Conservation (phyloP, 2,329 filamentous ascomycete species). For the Xylariaceae sp. region DNA sequence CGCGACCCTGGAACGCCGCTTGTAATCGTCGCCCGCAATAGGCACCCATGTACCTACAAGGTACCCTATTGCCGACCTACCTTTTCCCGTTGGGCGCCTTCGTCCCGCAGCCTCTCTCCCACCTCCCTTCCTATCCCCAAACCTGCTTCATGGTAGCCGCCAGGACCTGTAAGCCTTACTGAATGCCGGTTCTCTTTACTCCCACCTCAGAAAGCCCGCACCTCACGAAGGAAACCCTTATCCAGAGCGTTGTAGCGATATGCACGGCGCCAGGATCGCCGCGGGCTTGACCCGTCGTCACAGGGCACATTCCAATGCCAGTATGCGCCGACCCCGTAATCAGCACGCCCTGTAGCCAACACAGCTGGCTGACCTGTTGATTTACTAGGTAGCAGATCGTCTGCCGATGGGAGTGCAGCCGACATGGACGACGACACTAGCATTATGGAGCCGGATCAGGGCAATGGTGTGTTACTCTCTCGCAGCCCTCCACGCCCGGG, state of each 20-base stretch:
- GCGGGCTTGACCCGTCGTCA: constrained; percentile 28
- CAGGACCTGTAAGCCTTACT: not conserved
- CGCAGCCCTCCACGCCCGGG: not conserved
- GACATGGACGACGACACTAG: constrained; percentile 67
- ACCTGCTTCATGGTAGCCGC: not conserved
- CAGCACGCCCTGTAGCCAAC: not conserved
- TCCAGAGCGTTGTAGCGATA: constrained; percentile 11
- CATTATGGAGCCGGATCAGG: constrained; percentile 85
- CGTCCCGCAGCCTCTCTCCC: constrained; percentile 1
- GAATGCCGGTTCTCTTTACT: not conserved
- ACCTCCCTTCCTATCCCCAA: not conserved
- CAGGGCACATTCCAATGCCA: constrained; percentile 30
- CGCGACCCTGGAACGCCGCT: no score
- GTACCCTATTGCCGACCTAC: not conserved
- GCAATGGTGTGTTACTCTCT: constrained; percentile 65
- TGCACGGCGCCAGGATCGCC: constrained; percentile 30
- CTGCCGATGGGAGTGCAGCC: constrained; percentile 50
- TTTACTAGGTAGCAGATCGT: constrained; percentile 36
- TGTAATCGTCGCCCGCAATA: not conserved
- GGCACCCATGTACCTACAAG: not conserved
- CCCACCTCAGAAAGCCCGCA: not conserved
- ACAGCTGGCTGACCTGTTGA: constrained; percentile 4
- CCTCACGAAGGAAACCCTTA: not conserved
- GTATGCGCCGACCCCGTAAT: constrained; percentile 20
- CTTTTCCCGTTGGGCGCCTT: constrained; percentile 4